A percentile compares a stretch with the other conserved stretches of the same genome.
These are phyloP conservation scores for Plasmodium gaboni DNA, from an alignment of 169 alveolate species.

Conservation along the genomic window DNA sequence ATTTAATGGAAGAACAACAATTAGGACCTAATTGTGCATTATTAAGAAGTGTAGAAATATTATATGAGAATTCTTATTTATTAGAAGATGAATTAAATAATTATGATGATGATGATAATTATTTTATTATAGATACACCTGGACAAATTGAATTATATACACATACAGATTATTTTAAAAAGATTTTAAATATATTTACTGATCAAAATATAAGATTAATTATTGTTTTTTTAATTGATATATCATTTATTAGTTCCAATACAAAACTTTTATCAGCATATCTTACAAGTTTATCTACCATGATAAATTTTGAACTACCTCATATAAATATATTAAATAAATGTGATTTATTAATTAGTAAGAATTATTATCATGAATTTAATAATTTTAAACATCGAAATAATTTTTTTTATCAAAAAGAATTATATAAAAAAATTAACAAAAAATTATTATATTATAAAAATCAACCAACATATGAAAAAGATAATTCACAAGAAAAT, in stretches of 20 bases:
- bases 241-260: constrained; percentile 94
- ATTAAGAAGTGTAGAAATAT: constrained; percentile 95
- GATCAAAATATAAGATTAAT: constrained; percentile 93
- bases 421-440: constrained; percentile 48
- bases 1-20: constrained; percentile 93
- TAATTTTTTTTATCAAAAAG: constrained; percentile 68
- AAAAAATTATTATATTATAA: constrained; percentile 15
- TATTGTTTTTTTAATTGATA: constrained; percentile 95
- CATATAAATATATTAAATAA: constrained; percentile 96
- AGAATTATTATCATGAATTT: constrained; percentile 77
- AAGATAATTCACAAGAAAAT: background rate
- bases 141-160: constrained; percentile 98
- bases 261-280: constrained; percentile 95
- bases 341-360: constrained; percentile 91
- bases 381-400: constrained; percentile 63
- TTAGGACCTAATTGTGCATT: constrained; percentile 98
- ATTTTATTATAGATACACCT: constrained; percentile 97
- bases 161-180: constrained; percentile 95
- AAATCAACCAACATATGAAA: background rate
- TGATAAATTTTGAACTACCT: constrained; percentile 96
- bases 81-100: constrained; percentile 94
- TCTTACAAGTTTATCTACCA: constrained; percentile 94
- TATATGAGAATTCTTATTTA: constrained; percentile 94
- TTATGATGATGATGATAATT: constrained; percentile 94
- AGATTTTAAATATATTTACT: constrained; percentile 88